Evolutionary conservation across 441 rosid species (phyloP), one percentile per base, ranked within the genome.

Genomic region (Populus hybrid): DNA sequence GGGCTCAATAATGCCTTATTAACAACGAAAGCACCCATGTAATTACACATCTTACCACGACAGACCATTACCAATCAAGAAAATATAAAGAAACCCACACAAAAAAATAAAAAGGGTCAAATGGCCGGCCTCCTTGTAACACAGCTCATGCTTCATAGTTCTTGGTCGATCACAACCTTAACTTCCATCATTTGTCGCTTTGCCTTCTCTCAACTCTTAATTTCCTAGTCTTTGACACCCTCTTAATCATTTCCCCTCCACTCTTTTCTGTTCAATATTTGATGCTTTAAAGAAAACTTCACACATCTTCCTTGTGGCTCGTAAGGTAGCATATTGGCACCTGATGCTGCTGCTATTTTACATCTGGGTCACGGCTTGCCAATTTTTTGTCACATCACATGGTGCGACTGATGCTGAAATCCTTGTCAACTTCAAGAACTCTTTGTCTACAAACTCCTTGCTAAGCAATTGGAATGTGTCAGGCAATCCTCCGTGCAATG

Each of bases 371-470:
- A 57, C 63, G 3, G 14, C 75, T 28, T 36, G 65, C 40, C 16
- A 61, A 16, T 36, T 69, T 10, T 59, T 8, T 4, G 26, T 42
- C 21, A 11, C 73, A 1, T 63, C 79, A 11, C 63, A 26, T 23
- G 73, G 75, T 1, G 84, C 75, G 2, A 78, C 77, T 7, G 92
- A 90, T 12, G 86, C 86, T 1, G 80, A 84, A 18, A 74, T 81
- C 61, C 89, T 94, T 0, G 38, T 90, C 63, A 66, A 77, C 61
- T 91, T 94, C 87, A 91, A 81, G 87, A 83, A 80, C 24, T 83
- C 91, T 21, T 86, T 94, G 18, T 59, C 74, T 0, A 81, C 86
- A 23, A 32, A 57, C 34, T 18, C 65, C 1, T 67, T 64, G 0
- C 80, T 95, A 2, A 8, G 21, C 18, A 72, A 74, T 42, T 95